These are phyloP conservation scores for Ascochyta rabiei DNA, from an alignment of 2,329 filamentous ascomycete species.

Conservation along the genomic window DNA sequence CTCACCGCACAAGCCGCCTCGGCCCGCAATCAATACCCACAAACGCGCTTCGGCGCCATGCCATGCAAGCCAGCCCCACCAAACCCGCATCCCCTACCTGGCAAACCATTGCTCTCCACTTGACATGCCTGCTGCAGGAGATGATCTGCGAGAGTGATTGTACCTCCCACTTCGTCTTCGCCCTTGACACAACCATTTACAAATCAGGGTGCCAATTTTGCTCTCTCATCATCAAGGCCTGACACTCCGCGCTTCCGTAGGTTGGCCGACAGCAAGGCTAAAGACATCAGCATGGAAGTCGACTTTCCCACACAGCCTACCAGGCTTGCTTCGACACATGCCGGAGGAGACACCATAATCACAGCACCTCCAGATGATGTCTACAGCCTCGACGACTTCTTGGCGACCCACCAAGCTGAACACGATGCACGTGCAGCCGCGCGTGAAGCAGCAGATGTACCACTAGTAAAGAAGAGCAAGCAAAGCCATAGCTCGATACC, in stretches of 20 bases:
- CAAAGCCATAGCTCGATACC: background rate
- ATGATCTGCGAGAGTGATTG: slow-evolving; percentile 30
- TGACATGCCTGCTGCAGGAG: slow-evolving; percentile 17
- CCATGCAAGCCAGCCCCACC: slow-evolving; percentile 23
- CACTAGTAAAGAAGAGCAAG: slow-evolving; percentile 15
- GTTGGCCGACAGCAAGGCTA: background rate
- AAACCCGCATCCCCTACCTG: background rate
- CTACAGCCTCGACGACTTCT: slow-evolving; percentile 30
- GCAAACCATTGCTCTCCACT: slow-evolving; percentile 12
- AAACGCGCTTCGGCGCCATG: slow-evolving; percentile 34
- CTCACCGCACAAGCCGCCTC: slow-evolving; percentile 4
- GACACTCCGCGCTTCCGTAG: slow-evolving; percentile 1
- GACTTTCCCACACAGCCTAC: slow-evolving; percentile 5
- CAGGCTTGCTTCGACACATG: background rate
- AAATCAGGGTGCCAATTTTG: slow-evolving; percentile 1
- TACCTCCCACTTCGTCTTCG: slow-evolving; percentile 9
- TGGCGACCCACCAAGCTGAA: slow-evolving; percentile 14
- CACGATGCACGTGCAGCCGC: slow-evolving; percentile 14
- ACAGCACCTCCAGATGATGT: slow-evolving; percentile 14
- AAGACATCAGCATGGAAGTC: slow-evolving; percentile 16
- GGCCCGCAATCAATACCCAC: slow-evolving; percentile 4
- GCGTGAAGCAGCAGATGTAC: slow-evolving; percentile 12
- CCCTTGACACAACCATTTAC: slow-evolving; percentile 29
- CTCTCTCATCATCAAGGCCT: background rate
- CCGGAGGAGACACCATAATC: background rate